These are phyloP conservation scores for Phlebiopsis flavidoalba DNA, from an alignment of 768 basidiomycete genomes.

Conservation along the genomic window DNA sequence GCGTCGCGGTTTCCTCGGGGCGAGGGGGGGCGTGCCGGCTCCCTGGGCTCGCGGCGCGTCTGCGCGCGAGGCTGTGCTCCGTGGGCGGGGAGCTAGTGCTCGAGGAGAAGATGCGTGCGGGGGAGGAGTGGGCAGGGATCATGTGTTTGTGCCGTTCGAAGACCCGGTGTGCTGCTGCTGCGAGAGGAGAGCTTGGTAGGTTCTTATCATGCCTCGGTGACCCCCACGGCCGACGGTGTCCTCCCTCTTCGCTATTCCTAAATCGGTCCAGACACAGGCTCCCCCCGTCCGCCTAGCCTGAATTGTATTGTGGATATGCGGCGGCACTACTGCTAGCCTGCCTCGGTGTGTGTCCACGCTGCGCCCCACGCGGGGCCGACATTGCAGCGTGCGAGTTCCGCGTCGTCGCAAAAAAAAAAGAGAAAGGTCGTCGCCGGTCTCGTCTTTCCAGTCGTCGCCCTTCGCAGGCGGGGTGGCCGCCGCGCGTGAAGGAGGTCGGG, in stretches of 20 bases:
- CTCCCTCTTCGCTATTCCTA: background rate
- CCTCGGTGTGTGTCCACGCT: background rate
- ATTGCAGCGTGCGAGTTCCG: background rate
- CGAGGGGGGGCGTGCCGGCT: background rate
- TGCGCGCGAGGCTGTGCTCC: background rate
- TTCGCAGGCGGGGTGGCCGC: too few species aligned
- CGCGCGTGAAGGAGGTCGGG: background rate
- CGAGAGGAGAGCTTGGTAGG: too few species aligned
- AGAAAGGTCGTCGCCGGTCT: too few species aligned
- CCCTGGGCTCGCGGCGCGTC: background rate
- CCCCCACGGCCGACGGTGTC: background rate
- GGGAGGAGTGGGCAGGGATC: constrained; percentile 3
- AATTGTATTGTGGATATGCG: background rate
- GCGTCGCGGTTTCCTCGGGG: constrained; percentile 1
- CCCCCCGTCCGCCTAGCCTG: background rate
- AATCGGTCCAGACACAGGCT: background rate
- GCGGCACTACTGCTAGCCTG: background rate
- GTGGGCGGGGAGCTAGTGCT: background rate
- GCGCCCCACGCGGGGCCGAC: background rate
- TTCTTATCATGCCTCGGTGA: background rate
- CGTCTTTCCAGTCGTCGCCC: background rate
- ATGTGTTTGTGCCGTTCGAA: background rate
- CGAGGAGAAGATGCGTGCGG: background rate
- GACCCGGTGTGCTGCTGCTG: too few species aligned
- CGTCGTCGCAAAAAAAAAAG: too few species aligned